These are phyloP conservation scores for Aspergillus kassunensis DNA, from an alignment of 495 filamentous ascomycete genomes.

Conservation along the genomic window DNA sequence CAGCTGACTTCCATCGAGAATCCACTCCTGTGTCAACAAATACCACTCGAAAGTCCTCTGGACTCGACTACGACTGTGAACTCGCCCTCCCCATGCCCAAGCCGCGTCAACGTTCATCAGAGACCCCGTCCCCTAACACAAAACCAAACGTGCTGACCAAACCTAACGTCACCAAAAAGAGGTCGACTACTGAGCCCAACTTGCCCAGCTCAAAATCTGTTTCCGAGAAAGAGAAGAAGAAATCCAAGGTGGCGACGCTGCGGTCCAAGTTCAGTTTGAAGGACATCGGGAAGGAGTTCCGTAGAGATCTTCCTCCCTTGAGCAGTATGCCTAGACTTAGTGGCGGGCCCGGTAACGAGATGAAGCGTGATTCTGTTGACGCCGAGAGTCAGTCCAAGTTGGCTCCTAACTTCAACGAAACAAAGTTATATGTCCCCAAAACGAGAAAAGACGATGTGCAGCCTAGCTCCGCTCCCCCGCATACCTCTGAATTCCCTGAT, in stretches of 20 bases:
- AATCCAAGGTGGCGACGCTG: conserved; percentile 24
- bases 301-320: conserved; percentile 15
- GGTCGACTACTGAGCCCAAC: conserved; percentile 17
- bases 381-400: neutral
- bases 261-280: conserved; percentile 34
- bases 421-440: conserved; percentile 16
- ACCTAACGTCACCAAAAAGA: conserved; percentile 14
- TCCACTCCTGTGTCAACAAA: conserved; percentile 7
- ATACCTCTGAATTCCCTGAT: conserved; percentile 6
- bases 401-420: conserved; percentile 5
- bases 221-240: conserved; percentile 27
- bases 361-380: neutral
- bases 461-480: conserved; percentile 17
- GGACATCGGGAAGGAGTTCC: conserved; percentile 28
- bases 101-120: conserved; percentile 12
- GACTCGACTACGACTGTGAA: conserved; percentile 27
- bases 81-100: conserved; percentile 34
- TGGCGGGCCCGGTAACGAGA: neutral
- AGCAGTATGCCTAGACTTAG: conserved; percentile 14
- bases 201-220: conserved; percentile 19
- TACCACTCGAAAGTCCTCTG: conserved; percentile 15
- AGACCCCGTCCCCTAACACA: neutral
- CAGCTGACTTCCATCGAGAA: neutral
- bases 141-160: conserved; percentile 6
- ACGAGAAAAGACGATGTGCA: conserved; percentile 5